Conservation (phyloP, 805 yeast genomes). For the Candida multigemmis region DNA sequence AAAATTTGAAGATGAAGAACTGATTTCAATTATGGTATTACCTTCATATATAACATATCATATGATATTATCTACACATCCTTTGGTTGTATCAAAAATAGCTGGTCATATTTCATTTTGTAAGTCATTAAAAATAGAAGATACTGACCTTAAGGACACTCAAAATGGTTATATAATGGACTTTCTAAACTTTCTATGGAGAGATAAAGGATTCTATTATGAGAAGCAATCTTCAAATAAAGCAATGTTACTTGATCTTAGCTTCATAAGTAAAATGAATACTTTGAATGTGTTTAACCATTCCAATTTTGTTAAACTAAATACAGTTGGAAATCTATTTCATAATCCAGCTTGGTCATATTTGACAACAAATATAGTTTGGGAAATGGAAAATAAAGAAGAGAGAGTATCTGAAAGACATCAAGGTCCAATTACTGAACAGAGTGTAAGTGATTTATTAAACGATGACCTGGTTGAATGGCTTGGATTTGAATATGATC, state of each 20-base stretch:
- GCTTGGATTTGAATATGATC: constrained; percentile 34
- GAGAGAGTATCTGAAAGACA: constrained; percentile 26
- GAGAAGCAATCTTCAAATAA: constrained; percentile 19
- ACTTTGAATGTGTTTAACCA: constrained; percentile 20
- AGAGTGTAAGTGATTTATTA: constrained; percentile 23
- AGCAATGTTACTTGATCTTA: constrained; percentile 28
- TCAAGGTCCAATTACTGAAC: constrained; percentile 45
- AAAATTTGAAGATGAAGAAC: not conserved
- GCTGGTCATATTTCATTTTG: constrained; percentile 38
- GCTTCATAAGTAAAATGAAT: constrained; percentile 19
- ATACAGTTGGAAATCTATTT: constrained; percentile 33
- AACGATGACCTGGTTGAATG: constrained; percentile 21
- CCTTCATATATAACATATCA: constrained; percentile 31
- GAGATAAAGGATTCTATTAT: constrained; percentile 41
- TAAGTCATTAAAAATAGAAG: constrained; percentile 22
- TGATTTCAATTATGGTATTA: constrained; percentile 13
- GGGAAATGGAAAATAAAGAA: constrained; percentile 37
- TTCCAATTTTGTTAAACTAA: constrained; percentile 17
- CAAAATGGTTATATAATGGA: constrained; percentile 50
- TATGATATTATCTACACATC: constrained; percentile 31
- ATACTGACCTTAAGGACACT: constrained; percentile 14
- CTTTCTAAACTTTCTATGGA: constrained; percentile 46
- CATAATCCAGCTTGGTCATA: constrained; percentile 44
- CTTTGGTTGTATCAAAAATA: constrained; percentile 35
- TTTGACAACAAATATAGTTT: constrained; percentile 32